Evolutionary conservation across 768 basidiomycete species (phyloP), one percentile per base, ranked within the genome.

Genomic region (Auriscalpium orientale): DNA sequence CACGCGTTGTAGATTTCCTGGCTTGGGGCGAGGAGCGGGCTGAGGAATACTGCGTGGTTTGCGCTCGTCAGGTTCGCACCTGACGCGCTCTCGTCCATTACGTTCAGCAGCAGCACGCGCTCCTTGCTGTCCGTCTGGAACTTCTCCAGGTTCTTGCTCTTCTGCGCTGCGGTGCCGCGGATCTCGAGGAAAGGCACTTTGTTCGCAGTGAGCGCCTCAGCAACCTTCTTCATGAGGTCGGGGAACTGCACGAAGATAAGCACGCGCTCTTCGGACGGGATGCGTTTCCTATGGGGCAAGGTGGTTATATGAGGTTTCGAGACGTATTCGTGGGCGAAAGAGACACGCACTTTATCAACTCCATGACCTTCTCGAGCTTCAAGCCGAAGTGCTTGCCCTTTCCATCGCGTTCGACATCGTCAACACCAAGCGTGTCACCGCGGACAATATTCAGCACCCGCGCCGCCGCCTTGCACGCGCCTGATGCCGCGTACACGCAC

Each of bases 161-260:
- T 89, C 61, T 79, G 74, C 50, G 81, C 78, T 5, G 89, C 86
- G 4, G 81, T 79, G 44, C 93, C 92, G 56, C 81, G 83, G 71
- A 95, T 90, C 66, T 91, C 86, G 51, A 91, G 78, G 73, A 82
- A 91, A 45, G 78, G 76, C 64, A 97, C 82, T 46, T 82, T 79
- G 66, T 91, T 78, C 53, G 81, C 80, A 2, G 68, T 73, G 60
- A 98, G 79, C 0, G 92, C 91, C 58, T 92, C 88, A 8, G 84
- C 83, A 34, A 97, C 89, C 69, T 95, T 97, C 66, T 84, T 84
- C 81, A 89, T 91, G 56, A 98, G 78, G 71, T 97, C 94, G 6
- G 83, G 85, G 78, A 95, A 98, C 66, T 98, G 95, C n/a, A 95
- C 89, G 71, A 98, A 98, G 58, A 98, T 81, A 46, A 98, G 80